These are phyloP conservation scores for Seiridium cupressi DNA, from an alignment of 2,329 filamentous ascomycete genomes.

Conservation along the genomic window DNA sequence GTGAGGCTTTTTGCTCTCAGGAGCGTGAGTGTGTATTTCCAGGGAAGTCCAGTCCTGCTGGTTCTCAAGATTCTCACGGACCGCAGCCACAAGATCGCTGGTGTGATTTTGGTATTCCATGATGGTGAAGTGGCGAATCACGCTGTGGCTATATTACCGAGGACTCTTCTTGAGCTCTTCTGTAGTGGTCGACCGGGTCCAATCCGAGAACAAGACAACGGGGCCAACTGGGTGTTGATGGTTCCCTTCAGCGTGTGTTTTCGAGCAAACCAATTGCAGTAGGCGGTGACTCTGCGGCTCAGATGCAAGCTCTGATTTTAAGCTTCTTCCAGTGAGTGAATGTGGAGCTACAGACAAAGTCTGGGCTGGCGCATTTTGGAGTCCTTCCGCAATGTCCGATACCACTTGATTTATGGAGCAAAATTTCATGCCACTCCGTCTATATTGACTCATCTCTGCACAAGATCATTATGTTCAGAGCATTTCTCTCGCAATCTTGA, in stretches of 20 bases:
- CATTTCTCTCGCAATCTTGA: no score
- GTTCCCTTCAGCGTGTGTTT: neutral
- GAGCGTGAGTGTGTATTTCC: slow-evolving; percentile 46
- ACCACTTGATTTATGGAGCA: no score
- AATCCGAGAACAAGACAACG: no score
- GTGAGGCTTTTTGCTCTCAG: slow-evolving; percentile 33
- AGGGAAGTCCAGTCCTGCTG: slow-evolving; percentile 75
- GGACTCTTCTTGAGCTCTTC: no score
- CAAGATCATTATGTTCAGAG: no score
- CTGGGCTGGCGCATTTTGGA: no score
- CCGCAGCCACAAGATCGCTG: slow-evolving; percentile 51
- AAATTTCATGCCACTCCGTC: no score
- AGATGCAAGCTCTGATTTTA: neutral
- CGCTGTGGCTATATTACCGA: no score
- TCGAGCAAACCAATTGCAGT: neutral
- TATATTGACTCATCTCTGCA: no score
- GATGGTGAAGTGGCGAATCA: neutral
- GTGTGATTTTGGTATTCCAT: slow-evolving; percentile 23
- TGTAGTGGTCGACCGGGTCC: no score
- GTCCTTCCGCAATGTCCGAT: no score
- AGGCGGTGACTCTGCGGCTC: slow-evolving; percentile 3
- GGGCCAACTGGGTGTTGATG: no score
- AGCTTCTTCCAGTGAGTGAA: neutral
- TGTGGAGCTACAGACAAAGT: neutral
- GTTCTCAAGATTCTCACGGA: slow-evolving; percentile 69